These are phyloP conservation scores for Daedaleopsis sinensis DNA, from an alignment of 768 basidiomycete species.

Conservation along the genomic window DNA sequence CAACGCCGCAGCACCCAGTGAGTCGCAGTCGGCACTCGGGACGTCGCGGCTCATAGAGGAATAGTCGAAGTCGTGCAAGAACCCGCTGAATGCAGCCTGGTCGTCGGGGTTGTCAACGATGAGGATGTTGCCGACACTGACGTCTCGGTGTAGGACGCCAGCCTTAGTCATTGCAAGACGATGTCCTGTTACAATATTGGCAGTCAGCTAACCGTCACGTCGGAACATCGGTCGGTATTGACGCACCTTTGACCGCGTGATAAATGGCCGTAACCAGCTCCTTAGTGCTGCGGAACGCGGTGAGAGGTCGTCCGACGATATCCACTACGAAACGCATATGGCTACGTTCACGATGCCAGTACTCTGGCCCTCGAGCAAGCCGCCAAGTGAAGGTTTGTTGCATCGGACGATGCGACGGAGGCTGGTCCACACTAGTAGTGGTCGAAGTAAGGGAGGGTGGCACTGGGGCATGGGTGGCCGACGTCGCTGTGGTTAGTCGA, in stretches of 20 bases:
- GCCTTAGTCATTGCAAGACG: not conserved
- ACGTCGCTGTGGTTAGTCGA: not conserved
- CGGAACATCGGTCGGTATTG: not conserved
- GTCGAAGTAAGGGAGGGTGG: not conserved
- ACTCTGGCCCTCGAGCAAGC: not conserved
- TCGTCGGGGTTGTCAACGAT: constrained; percentile 5
- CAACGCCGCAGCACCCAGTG: not conserved
- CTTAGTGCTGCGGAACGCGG: constrained; percentile 7
- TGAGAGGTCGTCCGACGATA: constrained; percentile 10
- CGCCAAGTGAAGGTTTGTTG: constrained; percentile 11
- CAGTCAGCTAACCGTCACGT: not conserved
- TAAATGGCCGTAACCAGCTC: constrained; percentile 7
- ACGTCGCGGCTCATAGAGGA: not conserved
- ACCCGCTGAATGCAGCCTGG: not conserved
- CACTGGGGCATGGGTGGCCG: not conserved
- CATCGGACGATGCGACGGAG: not conserved
- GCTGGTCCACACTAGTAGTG: not conserved
- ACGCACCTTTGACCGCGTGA: constrained; percentile 11
- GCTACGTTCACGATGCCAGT: constrained; percentile 4
- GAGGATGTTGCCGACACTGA: not conserved
- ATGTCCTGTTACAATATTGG: not conserved
- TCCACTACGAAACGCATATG: constrained; percentile 18
- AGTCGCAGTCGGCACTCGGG: not conserved
- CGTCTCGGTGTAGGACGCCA: not conserved
- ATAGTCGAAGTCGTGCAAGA: constrained; percentile 12